Evolutionary conservation across 163 green algal genomes (phyloP).

Genomic region (Chloroidium sp.): DNA sequence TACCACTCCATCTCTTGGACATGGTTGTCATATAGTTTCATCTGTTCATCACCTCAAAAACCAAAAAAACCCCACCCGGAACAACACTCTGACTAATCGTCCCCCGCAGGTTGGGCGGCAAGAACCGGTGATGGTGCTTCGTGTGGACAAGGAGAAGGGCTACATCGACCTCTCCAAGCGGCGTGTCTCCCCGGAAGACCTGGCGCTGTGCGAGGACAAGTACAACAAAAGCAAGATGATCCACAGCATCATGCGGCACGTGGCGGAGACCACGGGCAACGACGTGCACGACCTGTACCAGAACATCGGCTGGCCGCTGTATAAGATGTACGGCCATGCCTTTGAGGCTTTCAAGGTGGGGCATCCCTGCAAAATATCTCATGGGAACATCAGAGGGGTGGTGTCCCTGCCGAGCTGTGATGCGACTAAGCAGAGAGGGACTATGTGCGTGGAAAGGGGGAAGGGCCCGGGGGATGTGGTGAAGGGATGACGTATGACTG

Average conservation of each 20-base stretch:
- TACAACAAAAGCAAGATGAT: constrained; percentile 97
- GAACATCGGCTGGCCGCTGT: constrained; percentile 88
- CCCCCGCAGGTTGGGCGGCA: constrained; percentile 76
- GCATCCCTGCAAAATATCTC: not conserved
- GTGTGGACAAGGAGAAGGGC: constrained; percentile 99
- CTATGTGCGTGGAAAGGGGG: no score
- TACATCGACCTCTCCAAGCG: constrained; percentile 99
- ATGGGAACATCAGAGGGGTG: no score
- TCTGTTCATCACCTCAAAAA: no score
- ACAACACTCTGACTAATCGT: not conserved
- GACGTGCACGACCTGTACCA: constrained; percentile 82
- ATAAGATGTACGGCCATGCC: constrained; percentile 90
- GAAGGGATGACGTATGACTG: no score
- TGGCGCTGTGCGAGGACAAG: constrained; percentile 44
- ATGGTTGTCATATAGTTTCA: no score
- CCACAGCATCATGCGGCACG: constrained; percentile 97
- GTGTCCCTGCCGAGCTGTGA: no score
- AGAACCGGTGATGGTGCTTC: constrained; percentile 98
- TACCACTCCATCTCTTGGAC: no score
- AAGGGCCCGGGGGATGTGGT: no score
- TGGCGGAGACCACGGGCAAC: constrained; percentile 81
- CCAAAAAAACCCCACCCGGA: no score
- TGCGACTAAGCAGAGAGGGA: no score
- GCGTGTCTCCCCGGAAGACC: constrained; percentile 87
- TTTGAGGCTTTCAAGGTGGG: constrained; percentile 90